Evolutionary conservation across 208 protist genomes (phyloP), one percentile per base, ranked within the genome.

Genomic region (Crithidia bombi): DNA sequence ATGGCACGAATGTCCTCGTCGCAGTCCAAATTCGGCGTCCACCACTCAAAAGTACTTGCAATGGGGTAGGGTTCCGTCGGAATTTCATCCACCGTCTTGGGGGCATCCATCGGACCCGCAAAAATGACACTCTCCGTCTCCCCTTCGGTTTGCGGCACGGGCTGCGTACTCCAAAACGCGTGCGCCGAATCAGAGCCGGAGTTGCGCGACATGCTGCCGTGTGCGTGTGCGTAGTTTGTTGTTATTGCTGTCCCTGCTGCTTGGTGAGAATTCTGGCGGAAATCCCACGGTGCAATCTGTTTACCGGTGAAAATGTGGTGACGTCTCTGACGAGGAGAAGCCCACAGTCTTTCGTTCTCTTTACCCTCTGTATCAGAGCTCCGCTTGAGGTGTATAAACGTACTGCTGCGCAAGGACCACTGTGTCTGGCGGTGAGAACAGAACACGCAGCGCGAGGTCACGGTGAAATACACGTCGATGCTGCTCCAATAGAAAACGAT

Each of bases 41-140:
- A 90, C 98, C 98, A 99, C 81, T 99, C 96, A 73, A 98, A 98
- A 0, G 81, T 88, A 21, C 68, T 83, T 17, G 98, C 94, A 32
- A 99, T 78, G 4, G 83, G 67, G 54, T 95, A 94, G 25, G 98
- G 98, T 58, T 98, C 90, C 15, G 74, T 75, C 7, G 76, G 70
- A 6, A 99, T 83, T 9, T 98, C 93, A 15, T 96, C 89, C 15
- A 93, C 75, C 41, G 84, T 93, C 51, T 90, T 92, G 10, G 69
- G 79, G 1, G 36, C 55, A 50, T 95, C 89, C 51, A 95, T 73
- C 26, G 89, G 88, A 7, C 89, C 87, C 6, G 71, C 71, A n/a
- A 71, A 67, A 5, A 77, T 47, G 0, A 77, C 78, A 0, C 54
- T 52, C 33, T 69, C 49, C 21, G 56, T 65, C 3, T 82, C 75